Evolutionary conservation across 2,329 filamentous ascomycete genomes (phyloP).

Genomic region (Pseudogymnoascus sp.): DNA sequence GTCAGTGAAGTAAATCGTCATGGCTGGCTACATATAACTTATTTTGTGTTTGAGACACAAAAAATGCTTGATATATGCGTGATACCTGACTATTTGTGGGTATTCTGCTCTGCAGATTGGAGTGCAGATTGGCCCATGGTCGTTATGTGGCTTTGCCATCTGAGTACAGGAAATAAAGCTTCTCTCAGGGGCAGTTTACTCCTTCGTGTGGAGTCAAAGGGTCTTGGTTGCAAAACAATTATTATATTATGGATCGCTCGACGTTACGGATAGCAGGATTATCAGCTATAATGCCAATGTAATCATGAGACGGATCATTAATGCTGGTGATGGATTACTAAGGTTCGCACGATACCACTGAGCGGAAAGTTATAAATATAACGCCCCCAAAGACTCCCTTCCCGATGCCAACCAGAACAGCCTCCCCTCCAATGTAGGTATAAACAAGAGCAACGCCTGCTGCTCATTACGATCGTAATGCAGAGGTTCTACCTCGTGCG

Average conservation of each 20-base stretch:
- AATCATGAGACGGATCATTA: not conserved
- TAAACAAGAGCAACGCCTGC: not conserved
- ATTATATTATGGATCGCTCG: not conserved
- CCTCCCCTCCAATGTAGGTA: not conserved
- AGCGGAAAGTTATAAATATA: not conserved
- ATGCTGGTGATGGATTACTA: not conserved
- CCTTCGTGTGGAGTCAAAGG: not conserved
- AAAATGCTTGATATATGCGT: not conserved
- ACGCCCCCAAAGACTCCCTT: not conserved
- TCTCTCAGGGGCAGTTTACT: not conserved
- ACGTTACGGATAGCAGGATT: not conserved
- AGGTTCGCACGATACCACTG: not conserved
- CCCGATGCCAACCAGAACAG: not conserved
- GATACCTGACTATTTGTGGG: conserved; percentile 1
- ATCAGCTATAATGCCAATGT: not conserved
- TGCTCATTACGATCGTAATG: not conserved
- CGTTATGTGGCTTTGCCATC: conserved; percentile 3
- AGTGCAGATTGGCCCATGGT: no score
- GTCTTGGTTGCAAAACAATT: not conserved
- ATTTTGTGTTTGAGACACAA: not conserved
- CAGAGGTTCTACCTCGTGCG: conserved; percentile 3
- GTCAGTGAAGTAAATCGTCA: not conserved
- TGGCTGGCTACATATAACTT: not conserved
- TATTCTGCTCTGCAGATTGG: not conserved
- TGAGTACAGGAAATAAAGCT: not conserved